A percentile compares a stretch with the other conserved stretches of the same genome.
These are phyloP conservation scores for Arxiozyma telluris DNA, from an alignment of 1,139 yeast genomes.

Conservation along the genomic window DNA sequence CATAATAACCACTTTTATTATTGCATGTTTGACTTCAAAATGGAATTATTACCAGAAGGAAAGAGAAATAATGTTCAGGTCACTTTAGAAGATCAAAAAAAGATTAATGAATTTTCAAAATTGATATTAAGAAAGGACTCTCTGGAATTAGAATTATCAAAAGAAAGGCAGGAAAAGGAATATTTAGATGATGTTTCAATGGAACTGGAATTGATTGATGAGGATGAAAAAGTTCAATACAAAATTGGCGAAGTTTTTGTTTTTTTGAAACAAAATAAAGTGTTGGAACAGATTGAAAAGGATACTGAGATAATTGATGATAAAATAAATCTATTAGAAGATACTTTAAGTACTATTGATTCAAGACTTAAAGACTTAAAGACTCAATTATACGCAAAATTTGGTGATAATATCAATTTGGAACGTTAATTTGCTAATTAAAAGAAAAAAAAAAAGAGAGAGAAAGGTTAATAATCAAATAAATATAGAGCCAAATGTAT, in stretches of 20 bases:
- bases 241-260: conserved; percentile 68
- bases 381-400: conserved; percentile 71
- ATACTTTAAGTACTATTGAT: conserved; percentile 43
- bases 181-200: conserved; percentile 77
- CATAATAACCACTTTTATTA: too few species aligned
- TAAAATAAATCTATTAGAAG: conserved; percentile 41
- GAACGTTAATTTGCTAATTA: conserved; percentile 37
- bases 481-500: neutral
- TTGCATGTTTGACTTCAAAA: conserved; percentile 11
- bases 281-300: conserved; percentile 53
- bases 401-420: conserved; percentile 81
- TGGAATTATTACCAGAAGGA: conserved; percentile 59
- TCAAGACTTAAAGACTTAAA: conserved; percentile 53
- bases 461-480: neutral
- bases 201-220: conserved; percentile 79
- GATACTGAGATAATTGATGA: conserved; percentile 47
- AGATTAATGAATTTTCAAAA: conserved; percentile 80
- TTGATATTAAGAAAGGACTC: conserved; percentile 62
- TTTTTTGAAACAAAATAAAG: conserved; percentile 54
- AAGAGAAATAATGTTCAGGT: conserved; percentile 68
- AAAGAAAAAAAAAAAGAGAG: neutral
- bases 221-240: conserved; percentile 54
- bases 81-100: conserved; percentile 79
- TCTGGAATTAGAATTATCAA: conserved; percentile 41
- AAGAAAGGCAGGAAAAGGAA: conserved; percentile 64